phyloP scores from a whole-genome alignment of 139 green algal genomes.

The Chlorella sorokiniana region DNA sequence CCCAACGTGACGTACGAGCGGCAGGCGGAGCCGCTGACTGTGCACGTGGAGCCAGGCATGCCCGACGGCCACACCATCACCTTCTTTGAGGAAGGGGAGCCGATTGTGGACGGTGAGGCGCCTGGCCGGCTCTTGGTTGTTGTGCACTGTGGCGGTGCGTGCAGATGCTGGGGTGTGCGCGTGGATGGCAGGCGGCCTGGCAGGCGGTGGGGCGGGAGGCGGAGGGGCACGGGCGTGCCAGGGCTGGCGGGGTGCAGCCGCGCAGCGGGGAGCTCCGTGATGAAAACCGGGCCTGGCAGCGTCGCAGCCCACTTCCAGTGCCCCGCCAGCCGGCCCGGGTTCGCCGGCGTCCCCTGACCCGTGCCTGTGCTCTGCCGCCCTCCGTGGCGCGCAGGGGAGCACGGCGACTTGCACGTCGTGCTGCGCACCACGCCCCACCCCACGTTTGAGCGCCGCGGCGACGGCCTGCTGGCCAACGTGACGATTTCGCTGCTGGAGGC shows the following conservation, averaged over 20 bases:
- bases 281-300: too few species aligned
- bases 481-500: conserved; percentile 89
- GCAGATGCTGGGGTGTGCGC: not conserved
- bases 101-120: not conserved
- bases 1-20: conserved; percentile 85
- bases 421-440: conserved; percentile 52
- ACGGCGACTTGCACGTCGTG: conserved; percentile 87
- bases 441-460: conserved; percentile 63
- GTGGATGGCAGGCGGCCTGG: conserved; percentile 44
- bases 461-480: conserved; percentile 69
- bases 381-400: conserved; percentile 89
- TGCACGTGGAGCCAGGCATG: conserved; percentile 93
- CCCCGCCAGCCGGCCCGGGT: too few species aligned
- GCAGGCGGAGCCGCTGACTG: conserved; percentile 76
- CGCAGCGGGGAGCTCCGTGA: too few species aligned
- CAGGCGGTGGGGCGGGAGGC: too few species aligned
- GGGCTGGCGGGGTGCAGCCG: too few species aligned
- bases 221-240: too few species aligned
- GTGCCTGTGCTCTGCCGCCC: conserved; percentile 36
- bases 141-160: not conserved
- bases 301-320: too few species aligned
- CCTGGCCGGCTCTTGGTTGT: not conserved
- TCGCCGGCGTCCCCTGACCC: too few species aligned
- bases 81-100: conserved; percentile 30
- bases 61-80: conserved; percentile 29